These are phyloP conservation scores for Umbelopsis isabellina DNA, from an alignment of 192 early-diverging fungal genomes.

Conservation along the genomic window DNA sequence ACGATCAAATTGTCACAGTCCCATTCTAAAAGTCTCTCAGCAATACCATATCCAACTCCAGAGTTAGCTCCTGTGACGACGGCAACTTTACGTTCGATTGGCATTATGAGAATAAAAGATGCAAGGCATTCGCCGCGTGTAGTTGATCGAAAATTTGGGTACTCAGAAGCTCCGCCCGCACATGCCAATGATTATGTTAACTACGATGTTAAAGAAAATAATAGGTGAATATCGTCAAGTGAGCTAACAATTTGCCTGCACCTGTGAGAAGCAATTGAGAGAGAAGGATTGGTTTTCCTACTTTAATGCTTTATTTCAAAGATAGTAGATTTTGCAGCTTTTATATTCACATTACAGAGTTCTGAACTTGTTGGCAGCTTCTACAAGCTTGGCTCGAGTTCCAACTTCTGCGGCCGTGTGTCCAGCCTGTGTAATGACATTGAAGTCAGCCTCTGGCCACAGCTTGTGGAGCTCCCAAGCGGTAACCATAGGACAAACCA, in stretches of 20 bases:
- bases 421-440: constrained; percentile 63
- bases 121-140: background rate
- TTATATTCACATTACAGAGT: background rate
- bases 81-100: constrained; percentile 36
- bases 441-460: constrained; percentile 71
- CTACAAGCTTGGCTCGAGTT: constrained; percentile 54
- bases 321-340: background rate
- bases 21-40: constrained; percentile 46
- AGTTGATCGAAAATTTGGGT: background rate
- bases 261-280: too few species aligned
- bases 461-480: constrained; percentile 43
- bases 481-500: constrained; percentile 40
- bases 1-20: constrained; percentile 33
- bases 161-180: background rate
- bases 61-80: constrained; percentile 57
- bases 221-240: too few species aligned
- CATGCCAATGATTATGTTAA: background rate
- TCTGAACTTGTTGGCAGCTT: constrained; percentile 64
- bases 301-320: background rate
- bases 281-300: too few species aligned
- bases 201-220: background rate
- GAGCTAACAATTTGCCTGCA: too few species aligned
- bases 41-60: constrained; percentile 58
- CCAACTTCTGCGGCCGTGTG: constrained; percentile 66
- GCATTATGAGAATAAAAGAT: background rate